Evolutionary conservation across 257 asterid species (phyloP), one percentile per base, ranked within the genome.

Genomic region (Petrea volubilis): DNA sequence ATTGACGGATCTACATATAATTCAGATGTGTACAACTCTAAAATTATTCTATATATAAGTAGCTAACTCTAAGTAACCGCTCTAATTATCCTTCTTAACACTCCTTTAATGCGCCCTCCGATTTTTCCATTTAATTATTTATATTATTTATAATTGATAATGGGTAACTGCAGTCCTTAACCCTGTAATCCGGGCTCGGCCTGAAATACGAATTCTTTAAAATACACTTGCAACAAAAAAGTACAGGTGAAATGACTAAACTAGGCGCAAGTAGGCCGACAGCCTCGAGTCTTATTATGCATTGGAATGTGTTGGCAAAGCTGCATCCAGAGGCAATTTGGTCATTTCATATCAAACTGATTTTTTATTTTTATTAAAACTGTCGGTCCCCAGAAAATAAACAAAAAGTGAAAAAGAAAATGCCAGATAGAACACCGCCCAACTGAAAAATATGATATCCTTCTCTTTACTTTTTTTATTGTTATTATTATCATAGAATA

Each of bases 251-350:
- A 77, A 78, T 73, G 44, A 68, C 79, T 73, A 73, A 73, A 68
- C 49, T 51, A 61, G 75, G 53, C 80, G 23, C 75, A 70, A 31
- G 51, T 70, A 46, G 72, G 52, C 80, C 72, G 83, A 74, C 80
- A 75, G 13, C 41, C 76, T 41, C 72, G 10, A 58, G 47, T 24
- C 73, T 20, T 33, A 36, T 58, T 23, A 47, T 28, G 11, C 31
- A 62, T 10, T 27, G 66, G 46, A 68, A 46, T 29, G 5, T 33
- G 11, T 28, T 17, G 6, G 49, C 44, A 7, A 3, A 60, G 59
- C 51, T 75, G 56, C 29, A 67, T 55, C 33, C 70, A 29, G 14
- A 15, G 73, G 71, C 74, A 34, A 56, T 40, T 76, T 72, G 62
- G 78, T 79, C 70, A 60, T 78, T 78, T 59, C 18, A 34, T 57